phyloP scores from a whole-genome alignment of 495 filamentous ascomycete species.

The Xylaria bambusicola region DNA sequence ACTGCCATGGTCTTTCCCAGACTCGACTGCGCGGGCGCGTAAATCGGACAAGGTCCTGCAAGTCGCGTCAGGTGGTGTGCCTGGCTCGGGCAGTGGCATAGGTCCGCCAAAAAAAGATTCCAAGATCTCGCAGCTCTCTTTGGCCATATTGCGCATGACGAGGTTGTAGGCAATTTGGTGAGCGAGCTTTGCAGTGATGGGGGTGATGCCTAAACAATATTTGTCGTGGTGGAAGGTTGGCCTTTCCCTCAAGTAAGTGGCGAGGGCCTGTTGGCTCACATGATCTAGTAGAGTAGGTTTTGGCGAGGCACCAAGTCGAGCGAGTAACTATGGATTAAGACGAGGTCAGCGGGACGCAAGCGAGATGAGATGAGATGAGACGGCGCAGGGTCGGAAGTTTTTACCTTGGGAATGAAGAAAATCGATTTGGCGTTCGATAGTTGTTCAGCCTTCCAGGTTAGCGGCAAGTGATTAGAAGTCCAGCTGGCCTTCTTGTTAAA shows the following conservation, averaged over 20 bases:
- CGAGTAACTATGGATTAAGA: not conserved
- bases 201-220: not conserved
- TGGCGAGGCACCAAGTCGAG: not conserved
- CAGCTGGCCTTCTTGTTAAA: not conserved
- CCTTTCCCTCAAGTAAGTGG: not conserved
- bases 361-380: not conserved
- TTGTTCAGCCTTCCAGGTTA: not conserved
- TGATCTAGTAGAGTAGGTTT: not conserved
- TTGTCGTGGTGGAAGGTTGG: not conserved
- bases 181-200: constrained; percentile 5
- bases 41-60: not conserved
- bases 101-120: constrained; percentile 4
- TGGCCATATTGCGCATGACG: not conserved
- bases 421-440: not conserved
- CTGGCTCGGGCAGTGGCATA: constrained; percentile 3
- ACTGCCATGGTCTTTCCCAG: not conserved
- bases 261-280: constrained; percentile 4
- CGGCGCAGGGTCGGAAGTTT: not conserved
- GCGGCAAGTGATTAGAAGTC: not conserved
- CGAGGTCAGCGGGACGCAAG: not conserved
- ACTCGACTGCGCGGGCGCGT: not conserved
- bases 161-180: not conserved
- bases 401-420: not conserved
- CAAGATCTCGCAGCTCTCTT: not conserved
- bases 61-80: not conserved